These are phyloP conservation scores for Penicillium hesseltinei DNA, from an alignment of 2,329 filamentous ascomycete species.

Conservation along the genomic window DNA sequence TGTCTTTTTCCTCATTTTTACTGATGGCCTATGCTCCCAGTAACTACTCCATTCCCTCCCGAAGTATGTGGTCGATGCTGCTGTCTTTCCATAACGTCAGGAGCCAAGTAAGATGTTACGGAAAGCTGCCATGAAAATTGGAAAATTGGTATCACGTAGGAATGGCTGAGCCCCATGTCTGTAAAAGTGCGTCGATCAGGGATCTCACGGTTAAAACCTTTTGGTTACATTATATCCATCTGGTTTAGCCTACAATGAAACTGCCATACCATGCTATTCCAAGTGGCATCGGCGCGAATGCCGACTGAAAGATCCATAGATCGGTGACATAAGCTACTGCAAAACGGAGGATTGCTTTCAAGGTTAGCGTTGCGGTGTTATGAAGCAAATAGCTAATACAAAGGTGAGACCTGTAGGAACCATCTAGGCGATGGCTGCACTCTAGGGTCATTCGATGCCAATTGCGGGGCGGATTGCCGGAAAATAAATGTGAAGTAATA, in stretches of 20 bases:
- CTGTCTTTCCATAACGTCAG: background rate
- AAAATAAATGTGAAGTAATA: background rate
- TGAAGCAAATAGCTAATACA: background rate
- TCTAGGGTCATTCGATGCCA: background rate
- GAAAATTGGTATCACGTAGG: background rate
- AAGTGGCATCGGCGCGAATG: background rate
- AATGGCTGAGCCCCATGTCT: background rate
- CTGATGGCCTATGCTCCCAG: background rate
- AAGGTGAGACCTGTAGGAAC: background rate
- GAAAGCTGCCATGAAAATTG: background rate
- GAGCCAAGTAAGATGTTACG: background rate
- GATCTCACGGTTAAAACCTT: background rate
- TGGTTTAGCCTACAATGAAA: background rate
- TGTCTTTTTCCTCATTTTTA: background rate
- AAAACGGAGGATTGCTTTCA: background rate
- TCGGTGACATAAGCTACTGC: background rate
- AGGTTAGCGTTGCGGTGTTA: background rate
- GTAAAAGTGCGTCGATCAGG: background rate
- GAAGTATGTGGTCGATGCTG: background rate
- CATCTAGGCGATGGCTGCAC: background rate
- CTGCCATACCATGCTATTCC: background rate
- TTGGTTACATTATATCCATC: background rate
- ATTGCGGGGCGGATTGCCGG: background rate
- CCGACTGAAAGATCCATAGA: background rate
- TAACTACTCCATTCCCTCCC: background rate